Percentiles rank a stretch among this genome's conserved stretches.
phyloP scores from a whole-genome alignment of 2,329 filamentous ascomycete genomes.

The Venturia pyrina region DNA sequence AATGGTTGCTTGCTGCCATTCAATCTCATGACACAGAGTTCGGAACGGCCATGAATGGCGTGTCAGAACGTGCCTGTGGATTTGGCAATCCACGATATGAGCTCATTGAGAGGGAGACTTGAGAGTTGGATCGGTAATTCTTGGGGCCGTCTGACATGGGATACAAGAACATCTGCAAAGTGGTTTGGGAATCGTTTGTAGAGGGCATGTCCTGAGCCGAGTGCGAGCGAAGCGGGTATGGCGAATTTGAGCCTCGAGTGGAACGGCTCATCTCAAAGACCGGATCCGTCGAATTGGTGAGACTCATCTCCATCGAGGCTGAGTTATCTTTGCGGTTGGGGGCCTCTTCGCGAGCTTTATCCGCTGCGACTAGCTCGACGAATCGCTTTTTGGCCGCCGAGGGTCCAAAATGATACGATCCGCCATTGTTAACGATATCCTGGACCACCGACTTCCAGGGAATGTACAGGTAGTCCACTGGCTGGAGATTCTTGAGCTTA shows the following conservation, averaged over 20 bases:
- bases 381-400: constrained; percentile 55
- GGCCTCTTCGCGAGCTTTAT: neutral
- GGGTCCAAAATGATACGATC: constrained; percentile 50
- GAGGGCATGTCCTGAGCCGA: neutral
- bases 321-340: neutral
- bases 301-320: neutral
- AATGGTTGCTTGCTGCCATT: neutral
- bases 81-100: neutral
- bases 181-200: neutral
- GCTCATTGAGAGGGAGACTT: neutral
- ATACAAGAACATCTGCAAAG: neutral
- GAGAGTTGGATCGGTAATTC: neutral
- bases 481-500: constrained; percentile 2
- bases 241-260: neutral
- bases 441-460: constrained; percentile 51
- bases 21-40: constrained; percentile 13
- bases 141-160: neutral
- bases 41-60: neutral
- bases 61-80: neutral
- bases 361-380: constrained; percentile 30
- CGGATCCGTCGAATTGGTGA: neutral
- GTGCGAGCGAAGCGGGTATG: neutral
- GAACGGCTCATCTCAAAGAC: neutral
- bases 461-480: constrained; percentile 20
- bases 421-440: constrained; percentile 41